Evolutionary conservation across 805 yeast genomes (phyloP).

Genomic region (Clavispora vitiphila): DNA sequence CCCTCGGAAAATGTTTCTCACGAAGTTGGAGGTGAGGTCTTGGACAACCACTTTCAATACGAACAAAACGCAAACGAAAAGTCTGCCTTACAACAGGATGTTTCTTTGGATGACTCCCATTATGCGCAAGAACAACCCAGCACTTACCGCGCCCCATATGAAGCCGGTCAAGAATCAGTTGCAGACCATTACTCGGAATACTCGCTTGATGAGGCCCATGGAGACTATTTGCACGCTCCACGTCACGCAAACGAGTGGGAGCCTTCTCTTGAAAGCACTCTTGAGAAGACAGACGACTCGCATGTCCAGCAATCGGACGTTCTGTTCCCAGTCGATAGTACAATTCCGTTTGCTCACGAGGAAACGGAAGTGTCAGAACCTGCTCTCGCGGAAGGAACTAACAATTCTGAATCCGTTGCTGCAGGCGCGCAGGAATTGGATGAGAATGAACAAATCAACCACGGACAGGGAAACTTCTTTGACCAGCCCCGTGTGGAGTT

Average conservation of each 20-base stretch:
- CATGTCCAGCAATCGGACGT: not conserved
- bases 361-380: not conserved
- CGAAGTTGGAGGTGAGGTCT: too few species aligned
- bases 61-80: too few species aligned
- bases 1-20: too few species aligned
- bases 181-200: not conserved
- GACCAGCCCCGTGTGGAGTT: not conserved
- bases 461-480: not conserved
- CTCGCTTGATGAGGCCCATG: not conserved
- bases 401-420: not conserved
- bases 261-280: not conserved
- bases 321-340: not conserved
- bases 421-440: too few species aligned
- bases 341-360: not conserved
- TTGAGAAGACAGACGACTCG: not conserved
- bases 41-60: too few species aligned
- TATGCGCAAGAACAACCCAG: not conserved
- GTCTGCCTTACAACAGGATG: too few species aligned
- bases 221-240: not conserved
- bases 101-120: not conserved
- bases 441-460: too few species aligned
- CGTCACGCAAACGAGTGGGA: not conserved
- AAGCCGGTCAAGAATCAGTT: not conserved
- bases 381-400: not conserved
- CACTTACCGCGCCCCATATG: not conserved